Percentiles rank a stretch among this genome's conserved stretches.
Evolutionary conservation across 2,329 filamentous ascomycete species (phyloP).

Genomic region (Dothideomycetes sp.): DNA sequence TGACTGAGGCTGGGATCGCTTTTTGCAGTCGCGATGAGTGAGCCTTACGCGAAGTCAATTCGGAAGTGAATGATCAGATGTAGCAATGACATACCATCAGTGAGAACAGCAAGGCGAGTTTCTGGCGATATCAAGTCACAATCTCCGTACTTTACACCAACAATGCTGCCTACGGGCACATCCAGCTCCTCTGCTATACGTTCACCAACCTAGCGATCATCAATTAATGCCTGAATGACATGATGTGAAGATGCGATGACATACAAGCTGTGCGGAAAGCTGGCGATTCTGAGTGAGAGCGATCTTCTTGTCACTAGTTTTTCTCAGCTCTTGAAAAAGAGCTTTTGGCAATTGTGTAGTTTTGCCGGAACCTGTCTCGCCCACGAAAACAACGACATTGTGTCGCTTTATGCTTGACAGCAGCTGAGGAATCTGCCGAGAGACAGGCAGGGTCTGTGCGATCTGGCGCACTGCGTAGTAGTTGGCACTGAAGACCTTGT

Average conservation of each 20-base stretch:
- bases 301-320: no score
- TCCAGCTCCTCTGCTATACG: not conserved
- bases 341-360: not conserved
- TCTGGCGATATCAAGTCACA: not conserved
- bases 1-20: not conserved
- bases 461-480: not conserved
- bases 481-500: not conserved
- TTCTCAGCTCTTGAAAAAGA: no score
- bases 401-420: not conserved
- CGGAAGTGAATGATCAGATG: not conserved
- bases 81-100: slow-evolving; percentile 1
- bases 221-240: no score
- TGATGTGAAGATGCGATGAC: not conserved
- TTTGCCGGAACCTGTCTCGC: slow-evolving; percentile 4
- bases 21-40: slow-evolving; percentile 3
- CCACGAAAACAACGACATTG: not conserved
- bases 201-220: not conserved
- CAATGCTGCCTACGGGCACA: not conserved
- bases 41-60: not conserved
- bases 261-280: no score
- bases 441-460: no score
- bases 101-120: slow-evolving; percentile 3
- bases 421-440: not conserved
- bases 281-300: no score
- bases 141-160: not conserved